Evolutionary conservation across 73 alveolate species (phyloP), one percentile per base, ranked within the genome.

Genomic region (Breviolum minutum): DNA sequence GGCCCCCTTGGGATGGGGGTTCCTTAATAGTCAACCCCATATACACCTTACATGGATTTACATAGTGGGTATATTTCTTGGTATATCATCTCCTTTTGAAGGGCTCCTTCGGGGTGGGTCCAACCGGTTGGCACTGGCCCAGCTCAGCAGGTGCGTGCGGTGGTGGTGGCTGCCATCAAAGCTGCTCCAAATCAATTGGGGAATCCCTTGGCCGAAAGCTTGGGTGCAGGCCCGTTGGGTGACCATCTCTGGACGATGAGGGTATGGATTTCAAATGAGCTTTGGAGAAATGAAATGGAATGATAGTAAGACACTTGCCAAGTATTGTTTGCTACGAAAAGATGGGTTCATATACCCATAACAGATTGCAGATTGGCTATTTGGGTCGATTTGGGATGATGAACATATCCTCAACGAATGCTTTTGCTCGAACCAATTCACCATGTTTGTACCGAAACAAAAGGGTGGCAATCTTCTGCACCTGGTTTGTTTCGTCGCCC

Each of bases 161-260:
- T 90, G 87, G 96, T 90, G 73, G 73, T 90, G n/a, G 86, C 96
- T 4, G 96, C 96, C 87, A 90, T 90, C 64, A 30, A 54, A 63
- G 96, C 96, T 2, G 96, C 96, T 0, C 96, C 96, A n/a, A 77
- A 90, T 29, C 96, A 90, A 74, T 87, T 90, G 87, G 96, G 96
- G n/a, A 90, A 62, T 81, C 96, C 96, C 48, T n/a, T 90, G 87
- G 96, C 96, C 3, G 96, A 90, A 17, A 70, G 87, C 87, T 71
- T 90, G 87, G 96, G 96, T 74, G 96, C 96, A 69, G 96, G 54
- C 3, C 5, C 54, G 94, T 64, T 32, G 54, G 48, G 61, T 20
- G 32, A 26, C 32, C 48, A 40, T 69, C 27, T 69, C 32, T 40
- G 63, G 26, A 14, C 62, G 20, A 12, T 77, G 48, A 26, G 20